Conservation (phyloP, 2,329 filamentous ascomycete species). For the Colletotrichum eremochloae region DNA sequence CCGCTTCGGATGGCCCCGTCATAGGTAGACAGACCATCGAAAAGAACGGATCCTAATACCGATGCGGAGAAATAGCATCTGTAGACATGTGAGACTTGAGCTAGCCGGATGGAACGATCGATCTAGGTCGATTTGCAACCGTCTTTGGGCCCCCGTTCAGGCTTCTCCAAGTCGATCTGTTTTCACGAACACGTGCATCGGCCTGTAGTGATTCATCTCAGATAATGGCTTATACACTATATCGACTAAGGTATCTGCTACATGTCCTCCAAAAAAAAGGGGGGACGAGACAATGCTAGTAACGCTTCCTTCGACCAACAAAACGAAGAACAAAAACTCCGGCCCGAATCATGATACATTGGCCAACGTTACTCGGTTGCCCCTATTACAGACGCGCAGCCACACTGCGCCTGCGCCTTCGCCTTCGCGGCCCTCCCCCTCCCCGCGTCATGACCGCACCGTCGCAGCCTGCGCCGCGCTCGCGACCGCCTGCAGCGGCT, state of each 20-base stretch:
- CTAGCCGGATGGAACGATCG: neutral
- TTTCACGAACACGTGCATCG: neutral
- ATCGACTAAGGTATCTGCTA: slow-evolving; percentile 29
- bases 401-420: neutral
- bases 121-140: neutral
- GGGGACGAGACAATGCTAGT: slow-evolving; percentile 17
- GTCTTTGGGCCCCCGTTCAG: neutral
- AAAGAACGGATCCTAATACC: neutral
- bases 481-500: slow-evolving; percentile 40
- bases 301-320: neutral
- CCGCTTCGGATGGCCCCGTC: slow-evolving; percentile 14
- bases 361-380: neutral
- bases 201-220: neutral
- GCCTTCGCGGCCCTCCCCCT: too few species aligned
- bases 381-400: neutral
- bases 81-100: slow-evolving; percentile 28
- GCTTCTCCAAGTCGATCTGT: neutral
- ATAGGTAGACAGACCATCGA: neutral
- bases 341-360: slow-evolving; percentile 6
- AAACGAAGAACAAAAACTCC: slow-evolving; percentile 14
- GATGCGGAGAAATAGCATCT: slow-evolving; percentile 1
- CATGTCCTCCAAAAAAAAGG: slow-evolving; percentile 6
- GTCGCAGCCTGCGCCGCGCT: slow-evolving; percentile 28
- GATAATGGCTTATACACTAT: neutral
- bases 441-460: slow-evolving; percentile 15